These are phyloP conservation scores for Chaetothyriales sp. DNA, from an alignment of 2,329 filamentous ascomycete genomes.

Conservation along the genomic window DNA sequence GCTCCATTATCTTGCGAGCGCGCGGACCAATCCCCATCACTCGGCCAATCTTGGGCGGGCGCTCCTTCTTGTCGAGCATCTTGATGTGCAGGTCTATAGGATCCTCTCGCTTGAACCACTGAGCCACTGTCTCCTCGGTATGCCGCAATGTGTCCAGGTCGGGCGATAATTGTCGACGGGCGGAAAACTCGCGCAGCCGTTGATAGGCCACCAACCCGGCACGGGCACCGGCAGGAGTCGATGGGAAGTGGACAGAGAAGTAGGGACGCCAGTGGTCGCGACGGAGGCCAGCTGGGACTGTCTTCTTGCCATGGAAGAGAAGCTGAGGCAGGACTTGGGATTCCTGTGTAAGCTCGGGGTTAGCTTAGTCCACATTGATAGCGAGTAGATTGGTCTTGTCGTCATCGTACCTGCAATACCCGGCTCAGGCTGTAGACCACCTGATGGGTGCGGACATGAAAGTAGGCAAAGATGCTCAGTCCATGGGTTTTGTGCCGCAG, in stretches of 20 bases:
- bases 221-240: slow-evolving; percentile 24
- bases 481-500: slow-evolving; percentile 36
- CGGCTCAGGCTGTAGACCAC: slow-evolving; percentile 47
- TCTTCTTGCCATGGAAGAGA: slow-evolving; percentile 49
- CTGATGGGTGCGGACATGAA: slow-evolving; percentile 47
- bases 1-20: slow-evolving; percentile 44
- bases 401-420: slow-evolving; percentile 36
- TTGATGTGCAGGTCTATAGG: slow-evolving; percentile 23
- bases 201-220: slow-evolving; percentile 40
- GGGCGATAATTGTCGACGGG: slow-evolving; percentile 41
- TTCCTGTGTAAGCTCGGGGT: slow-evolving; percentile 24
- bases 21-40: slow-evolving; percentile 33
- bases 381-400: neutral
- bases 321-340: slow-evolving; percentile 41
- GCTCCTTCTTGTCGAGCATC: slow-evolving; percentile 23
- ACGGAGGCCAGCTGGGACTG: slow-evolving; percentile 41
- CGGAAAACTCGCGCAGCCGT: slow-evolving; percentile 44
- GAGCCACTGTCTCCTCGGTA: slow-evolving; percentile 27
- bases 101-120: slow-evolving; percentile 20
- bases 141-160: slow-evolving; percentile 28
- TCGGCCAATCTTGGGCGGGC: slow-evolving; percentile 25
- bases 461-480: slow-evolving; percentile 48
- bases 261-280: slow-evolving; percentile 49
- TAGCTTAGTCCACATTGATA: neutral
- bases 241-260: slow-evolving; percentile 42